Evolutionary conservation across 2,329 filamentous ascomycete genomes (phyloP), one percentile per base, ranked within the genome.

Genomic region (Aspergillus sp.): DNA sequence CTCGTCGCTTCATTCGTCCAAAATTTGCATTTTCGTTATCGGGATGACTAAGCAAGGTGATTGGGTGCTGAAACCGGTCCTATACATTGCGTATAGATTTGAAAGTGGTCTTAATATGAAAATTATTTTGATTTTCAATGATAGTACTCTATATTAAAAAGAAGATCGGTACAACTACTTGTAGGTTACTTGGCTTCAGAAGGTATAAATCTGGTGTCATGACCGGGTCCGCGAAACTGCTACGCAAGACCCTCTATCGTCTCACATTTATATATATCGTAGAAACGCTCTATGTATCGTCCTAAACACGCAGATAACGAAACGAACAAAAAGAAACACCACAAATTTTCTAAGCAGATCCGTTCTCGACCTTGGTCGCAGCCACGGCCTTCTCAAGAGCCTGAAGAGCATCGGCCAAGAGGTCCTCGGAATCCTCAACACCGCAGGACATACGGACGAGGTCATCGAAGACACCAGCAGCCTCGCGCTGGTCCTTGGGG

Each of bases 391-490:
- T 86, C 77, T 95, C 89, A 44, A 98, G 79, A 4, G 95, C 95
- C 76, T 90, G 89, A 66, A 92, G 76, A 15, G 96, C 87, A 81
- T 99, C 95, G 42, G 83, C 84, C 70, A 88, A 88, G 63, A 99
- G 82, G 77, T 99, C 95, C 63, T 88, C 87, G 7, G 87, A 86
- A 72, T 99, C 95, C 80, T 99, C 95, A 58, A 99, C 87, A 71
- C 95, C 95, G 75, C 92, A 97, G 83, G 92, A 96, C 62, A 99
- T 83, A 66, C 95, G 86, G 30, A 99, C 91, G 7, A 99, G 84
- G 76, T 99, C 95, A 73, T 99, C 95, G 72, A 88, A 98, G 32
- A 99, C 92, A 62, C 95, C 95, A 0, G 95, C 92, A 3, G 89
- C 90, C 83, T 99, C 95, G 60, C 95, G 85, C 82, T 96, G 88